A percentile compares a stretch with the other conserved stretches of the same genome.
Evolutionary conservation across 1,284 basidiomycete species (phyloP).

Genomic region (Malassezia dermatis): DNA sequence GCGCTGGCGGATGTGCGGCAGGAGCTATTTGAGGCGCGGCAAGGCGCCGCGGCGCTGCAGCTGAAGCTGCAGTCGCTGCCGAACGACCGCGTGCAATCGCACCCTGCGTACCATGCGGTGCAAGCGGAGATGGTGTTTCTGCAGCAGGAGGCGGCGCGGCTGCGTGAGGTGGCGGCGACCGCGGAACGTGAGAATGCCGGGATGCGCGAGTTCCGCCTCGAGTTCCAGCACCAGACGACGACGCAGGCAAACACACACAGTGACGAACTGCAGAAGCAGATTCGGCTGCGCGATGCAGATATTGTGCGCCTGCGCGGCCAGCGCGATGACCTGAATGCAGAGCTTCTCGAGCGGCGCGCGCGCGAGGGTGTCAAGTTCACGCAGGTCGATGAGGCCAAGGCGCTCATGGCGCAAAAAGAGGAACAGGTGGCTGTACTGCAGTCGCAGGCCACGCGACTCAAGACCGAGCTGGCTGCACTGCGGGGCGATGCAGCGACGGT

Average conservation of each 20-base stretch:
- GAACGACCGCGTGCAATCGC: constrained; percentile 16
- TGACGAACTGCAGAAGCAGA: constrained; percentile 63
- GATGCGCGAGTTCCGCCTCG: constrained; percentile 31
- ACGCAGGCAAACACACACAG: constrained; percentile 40
- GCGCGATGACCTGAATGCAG: constrained; percentile 27
- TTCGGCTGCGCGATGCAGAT: constrained; percentile 60
- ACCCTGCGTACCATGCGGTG: constrained; percentile 17
- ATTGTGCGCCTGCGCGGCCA: constrained; percentile 19
- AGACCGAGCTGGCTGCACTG: constrained; percentile 65
- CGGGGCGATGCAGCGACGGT: constrained; percentile 53
- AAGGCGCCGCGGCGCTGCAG: constrained; percentile 10
- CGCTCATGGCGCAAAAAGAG: constrained; percentile 50
- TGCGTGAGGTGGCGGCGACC: constrained; percentile 7
- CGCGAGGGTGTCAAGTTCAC: constrained; percentile 38
- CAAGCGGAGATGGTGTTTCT: constrained; percentile 15
- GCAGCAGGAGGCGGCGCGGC: constrained; percentile 18
- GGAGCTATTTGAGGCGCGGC: constrained; percentile 16
- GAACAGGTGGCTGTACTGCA: constrained; percentile 65
- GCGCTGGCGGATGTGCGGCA: constrained; percentile 17
- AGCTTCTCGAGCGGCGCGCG: constrained; percentile 34
- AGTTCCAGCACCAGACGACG: constrained; percentile 16
- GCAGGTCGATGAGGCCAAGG: constrained; percentile 42
- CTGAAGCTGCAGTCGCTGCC: constrained; percentile 16
- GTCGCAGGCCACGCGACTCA: constrained; percentile 66
- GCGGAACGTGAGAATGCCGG: constrained; percentile 29